These are phyloP conservation scores for Pseudoscleropodium purum DNA, from an alignment of 225 moss, liverwort and hornwort species.

Conservation along the genomic window DNA sequence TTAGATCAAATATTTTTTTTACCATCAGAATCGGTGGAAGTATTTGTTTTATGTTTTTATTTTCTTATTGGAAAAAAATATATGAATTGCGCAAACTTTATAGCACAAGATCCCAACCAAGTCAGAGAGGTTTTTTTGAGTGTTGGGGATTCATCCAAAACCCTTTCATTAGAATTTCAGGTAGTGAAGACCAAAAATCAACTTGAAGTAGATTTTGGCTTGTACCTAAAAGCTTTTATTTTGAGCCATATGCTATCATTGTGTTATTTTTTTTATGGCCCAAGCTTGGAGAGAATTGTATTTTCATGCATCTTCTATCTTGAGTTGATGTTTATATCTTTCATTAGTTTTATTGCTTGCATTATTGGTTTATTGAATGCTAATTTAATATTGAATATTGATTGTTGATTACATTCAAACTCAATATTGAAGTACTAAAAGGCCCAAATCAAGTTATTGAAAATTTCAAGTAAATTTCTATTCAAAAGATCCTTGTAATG, in stretches of 20 bases:
- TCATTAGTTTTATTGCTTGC: background rate
- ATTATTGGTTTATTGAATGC: background rate
- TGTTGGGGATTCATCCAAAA: background rate
- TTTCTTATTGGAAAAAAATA: background rate
- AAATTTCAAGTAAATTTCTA: too few species aligned
- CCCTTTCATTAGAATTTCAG: rapidly evolving
- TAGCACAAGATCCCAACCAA: too few species aligned
- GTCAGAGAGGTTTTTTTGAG: rapidly evolving
- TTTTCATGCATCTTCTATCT: background rate
- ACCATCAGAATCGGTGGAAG: background rate
- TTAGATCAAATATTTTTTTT: background rate
- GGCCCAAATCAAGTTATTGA: too few species aligned
- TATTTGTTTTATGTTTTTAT: background rate
- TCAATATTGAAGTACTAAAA: too few species aligned
- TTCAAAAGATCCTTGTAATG: too few species aligned
- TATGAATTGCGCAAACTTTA: too few species aligned
- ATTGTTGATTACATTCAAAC: too few species aligned
- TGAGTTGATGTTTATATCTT: background rate
- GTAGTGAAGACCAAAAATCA: rapidly evolving
- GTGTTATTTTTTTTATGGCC: background rate
- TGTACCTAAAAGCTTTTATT: background rate
- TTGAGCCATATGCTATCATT: background rate
- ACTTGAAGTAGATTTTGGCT: background rate
- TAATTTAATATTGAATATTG: too few species aligned
- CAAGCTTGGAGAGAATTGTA: background rate